Conservation (phyloP, 345 rosid genomes). For the Clausena lansium region DNA sequence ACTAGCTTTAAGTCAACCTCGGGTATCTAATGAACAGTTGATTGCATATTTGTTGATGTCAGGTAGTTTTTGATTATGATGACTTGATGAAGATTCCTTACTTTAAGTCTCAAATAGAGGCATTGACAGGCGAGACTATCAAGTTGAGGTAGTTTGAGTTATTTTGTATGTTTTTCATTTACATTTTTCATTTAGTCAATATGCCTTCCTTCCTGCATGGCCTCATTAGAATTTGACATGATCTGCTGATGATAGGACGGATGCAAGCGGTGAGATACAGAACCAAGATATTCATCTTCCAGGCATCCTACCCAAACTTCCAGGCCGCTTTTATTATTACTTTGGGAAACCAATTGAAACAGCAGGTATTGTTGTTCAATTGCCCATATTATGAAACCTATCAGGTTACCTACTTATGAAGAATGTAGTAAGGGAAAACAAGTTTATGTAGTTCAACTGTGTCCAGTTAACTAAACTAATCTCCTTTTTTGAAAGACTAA, state of each 20-base stretch:
- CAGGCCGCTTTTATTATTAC: constrained; percentile 30
- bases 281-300: constrained; percentile 24
- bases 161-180: background rate
- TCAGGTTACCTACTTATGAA: background rate
- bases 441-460: background rate
- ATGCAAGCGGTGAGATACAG: constrained; percentile 20
- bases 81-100: constrained; percentile 33
- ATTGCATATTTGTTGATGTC: constrained; percentile 10
- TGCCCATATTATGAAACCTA: background rate
- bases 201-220: background rate
- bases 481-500: background rate
- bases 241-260: constrained; percentile 16
- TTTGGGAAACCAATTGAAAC: constrained; percentile 41
- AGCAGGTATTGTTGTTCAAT: constrained; percentile 12
- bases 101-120: constrained; percentile 13
- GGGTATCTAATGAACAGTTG: background rate
- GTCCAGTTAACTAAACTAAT: background rate
- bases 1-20: background rate
- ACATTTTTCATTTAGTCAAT: background rate
- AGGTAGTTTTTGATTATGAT: constrained; percentile 38
- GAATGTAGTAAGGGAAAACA: background rate
- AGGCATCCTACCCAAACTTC: constrained; percentile 26
- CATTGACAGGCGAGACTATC: background rate
- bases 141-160: constrained; percentile 18
- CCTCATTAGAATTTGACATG: background rate